Evolutionary conservation across 257 asterid genomes (phyloP), one percentile per base, ranked within the genome.

Genomic region (Solanum ahanhuiri): DNA sequence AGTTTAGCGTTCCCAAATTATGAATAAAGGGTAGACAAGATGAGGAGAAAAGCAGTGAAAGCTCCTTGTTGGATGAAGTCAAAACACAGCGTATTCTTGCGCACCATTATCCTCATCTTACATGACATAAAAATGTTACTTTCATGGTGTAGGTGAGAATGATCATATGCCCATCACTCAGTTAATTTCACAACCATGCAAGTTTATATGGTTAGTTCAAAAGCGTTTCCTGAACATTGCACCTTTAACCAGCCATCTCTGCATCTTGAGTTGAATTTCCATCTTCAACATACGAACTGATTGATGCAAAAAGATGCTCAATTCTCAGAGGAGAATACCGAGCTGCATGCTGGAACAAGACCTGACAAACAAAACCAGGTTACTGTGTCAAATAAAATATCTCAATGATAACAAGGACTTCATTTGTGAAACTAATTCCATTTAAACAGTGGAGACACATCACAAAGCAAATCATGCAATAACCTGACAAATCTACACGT

Each of bases 311-410:
- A 37, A 96, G 93, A 87, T 97, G 96, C 83, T 97, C 96, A 20
- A 95, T 91, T 86, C 86, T 89, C 70, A 97, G 91, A 69, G 98
- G 98, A 81, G 95, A 91, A 91, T 90, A 91, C 43, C 98, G 98
- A 87, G 87, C 99, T 35, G 92, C 88, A 58, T 94, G 93, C 90
- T 97, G 99, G 92, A 97, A 97, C 93, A 97, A 86, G 11, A 95
- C 92, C 99, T 97, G 89, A 86, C 57, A 91, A 86, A 85, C 83
- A 81, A 17, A 48, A 81, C 18, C 67, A 81, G n/a, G 84, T 18
- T 81, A 18, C 22, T 76, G 17, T 79, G 43, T 81, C 84, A 48
- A 81, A 45, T 11, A 12, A 81, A 45, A 17, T 18, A 28, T 28
- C 67, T n/a, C 18, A 48, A 45, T 48, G 43, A 79, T 79, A 28